phyloP scores from a whole-genome alignment of 768 basidiomycete genomes.

The Tulasnella sp. region DNA sequence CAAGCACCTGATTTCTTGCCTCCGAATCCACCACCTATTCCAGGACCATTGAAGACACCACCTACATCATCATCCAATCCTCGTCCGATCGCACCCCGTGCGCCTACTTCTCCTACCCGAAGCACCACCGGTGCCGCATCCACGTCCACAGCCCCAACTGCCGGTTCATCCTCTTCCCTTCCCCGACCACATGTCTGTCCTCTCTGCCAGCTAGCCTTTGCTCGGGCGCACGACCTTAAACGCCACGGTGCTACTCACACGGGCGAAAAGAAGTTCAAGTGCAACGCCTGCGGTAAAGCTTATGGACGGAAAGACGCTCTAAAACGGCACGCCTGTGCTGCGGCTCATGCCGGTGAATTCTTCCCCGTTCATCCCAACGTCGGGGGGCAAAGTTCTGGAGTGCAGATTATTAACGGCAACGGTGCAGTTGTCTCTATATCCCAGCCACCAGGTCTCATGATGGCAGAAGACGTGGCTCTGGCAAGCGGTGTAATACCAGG shows the following conservation, averaged over 20 bases:
- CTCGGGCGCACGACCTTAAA: slow-evolving; percentile 18
- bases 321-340: slow-evolving; percentile 16
- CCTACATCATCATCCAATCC: neutral
- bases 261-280: slow-evolving; percentile 13
- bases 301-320: slow-evolving; percentile 18
- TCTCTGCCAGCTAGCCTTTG: slow-evolving; percentile 12
- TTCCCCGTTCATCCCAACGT: neutral
- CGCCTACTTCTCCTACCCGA: neutral
- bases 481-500: neutral
- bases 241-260: slow-evolving; percentile 15
- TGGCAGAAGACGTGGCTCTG: neutral
- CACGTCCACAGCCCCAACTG: neutral
- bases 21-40: neutral
- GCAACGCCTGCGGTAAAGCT: neutral
- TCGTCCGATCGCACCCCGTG: neutral
- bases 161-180: slow-evolving; percentile 1
- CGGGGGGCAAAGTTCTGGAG: neutral
- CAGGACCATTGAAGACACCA: neutral
- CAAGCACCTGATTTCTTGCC: neutral
- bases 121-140: neutral
- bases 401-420: neutral
- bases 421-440: neutral
- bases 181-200: slow-evolving; percentile 14
- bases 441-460: neutral
- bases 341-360: slow-evolving; percentile 7